Percentiles rank a stretch among this genome's conserved stretches.
phyloP scores from a whole-genome alignment of 768 basidiomycete genomes.

The Lactarius indigo region DNA sequence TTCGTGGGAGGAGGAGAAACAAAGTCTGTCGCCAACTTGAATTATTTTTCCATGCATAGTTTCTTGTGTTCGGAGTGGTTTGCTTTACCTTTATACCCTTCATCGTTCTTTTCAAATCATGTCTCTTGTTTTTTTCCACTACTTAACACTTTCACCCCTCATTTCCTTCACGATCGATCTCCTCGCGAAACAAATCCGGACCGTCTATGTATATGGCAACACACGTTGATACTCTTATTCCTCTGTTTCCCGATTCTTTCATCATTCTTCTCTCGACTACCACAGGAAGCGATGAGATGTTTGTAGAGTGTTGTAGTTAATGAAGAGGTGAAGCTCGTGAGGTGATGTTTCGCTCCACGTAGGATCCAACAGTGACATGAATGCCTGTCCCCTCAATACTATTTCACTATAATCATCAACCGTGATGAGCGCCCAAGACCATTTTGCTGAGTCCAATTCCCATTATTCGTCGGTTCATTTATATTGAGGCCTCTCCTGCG shows the following conservation, averaged over 20 bases:
- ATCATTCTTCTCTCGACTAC: slow-evolving; percentile 6
- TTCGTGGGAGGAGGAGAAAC: slow-evolving; percentile 57
- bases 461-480: neutral
- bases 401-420: neutral
- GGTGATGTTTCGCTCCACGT: neutral
- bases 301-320: neutral
- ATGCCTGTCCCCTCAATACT: neutral
- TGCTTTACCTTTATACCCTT: slow-evolving; percentile 23
- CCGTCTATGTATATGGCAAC: slow-evolving; percentile 13
- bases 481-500: slow-evolving; percentile 16
- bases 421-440: neutral
- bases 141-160: neutral
- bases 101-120: slow-evolving; percentile 9
- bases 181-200: neutral
- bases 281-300: slow-evolving; percentile 1
- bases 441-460: neutral
- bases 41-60: slow-evolving; percentile 19
- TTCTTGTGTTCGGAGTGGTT: slow-evolving; percentile 12
- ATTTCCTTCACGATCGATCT: neutral
- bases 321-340: neutral
- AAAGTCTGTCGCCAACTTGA: slow-evolving; percentile 21
- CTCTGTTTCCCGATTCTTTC: neutral
- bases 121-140: slow-evolving; percentile 5
- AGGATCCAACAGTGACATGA: neutral
- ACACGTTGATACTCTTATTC: neutral